Evolutionary conservation across 768 basidiomycete species (phyloP).

Genomic region (Amanita phalloides): DNA sequence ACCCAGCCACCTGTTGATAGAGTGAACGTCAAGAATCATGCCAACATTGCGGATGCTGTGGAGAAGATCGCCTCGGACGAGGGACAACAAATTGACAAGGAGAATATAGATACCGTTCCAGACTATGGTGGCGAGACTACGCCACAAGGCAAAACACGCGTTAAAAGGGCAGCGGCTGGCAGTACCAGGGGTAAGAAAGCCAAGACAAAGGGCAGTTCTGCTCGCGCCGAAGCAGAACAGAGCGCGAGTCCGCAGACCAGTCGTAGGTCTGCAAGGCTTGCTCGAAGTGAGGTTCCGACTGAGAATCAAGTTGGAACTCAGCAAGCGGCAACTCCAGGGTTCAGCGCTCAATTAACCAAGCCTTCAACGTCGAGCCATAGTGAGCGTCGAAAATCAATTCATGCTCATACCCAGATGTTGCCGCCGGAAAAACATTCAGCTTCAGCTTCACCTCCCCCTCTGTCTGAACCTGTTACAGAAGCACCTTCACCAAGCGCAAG

Average conservation of each 20-base stretch:
- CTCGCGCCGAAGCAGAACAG: neutral
- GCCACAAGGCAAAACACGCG: neutral
- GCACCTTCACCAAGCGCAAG: neutral
- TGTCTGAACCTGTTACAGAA: neutral
- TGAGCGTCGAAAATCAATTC: neutral
- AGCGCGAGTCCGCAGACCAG: neutral
- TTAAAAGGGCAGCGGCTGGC: neutral
- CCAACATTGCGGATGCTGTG: neutral
- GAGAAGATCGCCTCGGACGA: neutral
- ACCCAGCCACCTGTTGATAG: neutral
- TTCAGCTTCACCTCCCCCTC: constrained; percentile 8
- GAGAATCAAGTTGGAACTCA: neutral
- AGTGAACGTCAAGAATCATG: neutral
- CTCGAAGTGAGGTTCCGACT: neutral
- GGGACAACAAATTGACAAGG: neutral
- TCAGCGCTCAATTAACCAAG: neutral
- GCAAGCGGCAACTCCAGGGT: neutral
- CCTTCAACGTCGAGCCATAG: neutral
- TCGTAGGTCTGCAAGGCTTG: constrained; percentile 4
- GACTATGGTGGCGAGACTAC: neutral
- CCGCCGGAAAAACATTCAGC: neutral
- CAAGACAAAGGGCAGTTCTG: neutral
- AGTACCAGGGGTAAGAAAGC: neutral
- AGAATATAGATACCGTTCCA: neutral
- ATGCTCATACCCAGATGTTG: no score